Percentiles rank a stretch among this genome's conserved stretches.
These are phyloP conservation scores for Pythium phragmiticola DNA, from an alignment of 352 stramenopile species.

Conservation along the genomic window DNA sequence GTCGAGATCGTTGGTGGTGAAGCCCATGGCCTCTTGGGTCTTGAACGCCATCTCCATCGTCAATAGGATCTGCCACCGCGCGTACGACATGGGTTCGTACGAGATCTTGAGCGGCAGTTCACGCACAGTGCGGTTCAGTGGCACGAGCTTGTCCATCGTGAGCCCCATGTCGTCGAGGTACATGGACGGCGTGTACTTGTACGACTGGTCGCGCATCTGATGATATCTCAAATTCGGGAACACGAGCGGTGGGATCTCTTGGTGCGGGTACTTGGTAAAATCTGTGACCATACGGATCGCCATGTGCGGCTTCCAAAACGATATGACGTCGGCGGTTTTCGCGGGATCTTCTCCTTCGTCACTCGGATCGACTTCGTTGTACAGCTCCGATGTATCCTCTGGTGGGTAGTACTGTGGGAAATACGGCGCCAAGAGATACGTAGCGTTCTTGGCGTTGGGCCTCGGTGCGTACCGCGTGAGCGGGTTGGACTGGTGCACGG, in stretches of 20 bases:
- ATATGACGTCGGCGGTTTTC: conserved; percentile 38
- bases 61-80: conserved; percentile 75
- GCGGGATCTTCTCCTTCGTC: conserved; percentile 27
- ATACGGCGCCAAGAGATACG: conserved; percentile 42
- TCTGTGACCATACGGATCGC: conserved; percentile 72
- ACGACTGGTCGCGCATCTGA: conserved; percentile 41
- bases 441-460: conserved; percentile 66
- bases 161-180: conserved; percentile 77
- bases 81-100: conserved; percentile 76
- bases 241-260: conserved; percentile 66
- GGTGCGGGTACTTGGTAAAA: conserved; percentile 65
- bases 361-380: conserved; percentile 13
- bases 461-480: conserved; percentile 54
- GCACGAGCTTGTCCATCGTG: conserved; percentile 68
- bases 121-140: conserved; percentile 55
- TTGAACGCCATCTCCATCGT: conserved; percentile 62
- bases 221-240: conserved; percentile 71
- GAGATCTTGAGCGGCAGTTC: conserved; percentile 65
- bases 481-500: conserved; percentile 64
- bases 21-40: conserved; percentile 63
- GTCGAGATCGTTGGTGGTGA: conserved; percentile 74
- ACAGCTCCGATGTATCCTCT: conserved; percentile 7
- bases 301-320: conserved; percentile 78
- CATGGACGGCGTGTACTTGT: conserved; percentile 72
- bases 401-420: conserved; percentile 21